These are phyloP conservation scores for Fonsecaea erecta DNA, from an alignment of 2,329 filamentous ascomycete genomes.

Conservation along the genomic window DNA sequence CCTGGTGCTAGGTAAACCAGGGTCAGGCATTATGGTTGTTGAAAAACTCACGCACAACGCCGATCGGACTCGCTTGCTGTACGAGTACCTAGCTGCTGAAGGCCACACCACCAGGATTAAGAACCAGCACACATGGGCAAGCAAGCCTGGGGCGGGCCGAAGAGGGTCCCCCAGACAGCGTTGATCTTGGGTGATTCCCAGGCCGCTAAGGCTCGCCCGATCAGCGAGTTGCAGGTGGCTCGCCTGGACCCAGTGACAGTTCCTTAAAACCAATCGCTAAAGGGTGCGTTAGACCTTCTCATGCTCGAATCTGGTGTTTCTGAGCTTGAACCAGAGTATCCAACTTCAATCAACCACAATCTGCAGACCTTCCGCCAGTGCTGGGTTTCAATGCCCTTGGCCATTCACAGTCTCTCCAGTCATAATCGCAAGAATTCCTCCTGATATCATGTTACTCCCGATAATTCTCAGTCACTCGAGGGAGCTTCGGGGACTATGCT, in stretches of 20 bases:
- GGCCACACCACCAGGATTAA: neutral
- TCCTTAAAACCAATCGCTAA: neutral
- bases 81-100: neutral
- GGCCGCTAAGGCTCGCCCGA: neutral
- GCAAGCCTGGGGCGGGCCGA: conserved; percentile 14
- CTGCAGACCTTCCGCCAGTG: neutral
- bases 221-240: neutral
- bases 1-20: neutral
- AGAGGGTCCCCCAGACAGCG: neutral
- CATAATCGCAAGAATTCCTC: neutral
- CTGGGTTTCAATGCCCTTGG: neutral
- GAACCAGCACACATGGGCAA: neutral
- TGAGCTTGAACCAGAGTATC: neutral
- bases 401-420: neutral
- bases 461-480: neutral
- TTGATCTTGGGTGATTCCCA: conserved; percentile 2
- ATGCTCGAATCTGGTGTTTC: neutral
- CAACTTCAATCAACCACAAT: neutral
- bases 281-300: neutral
- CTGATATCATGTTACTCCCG: neutral
- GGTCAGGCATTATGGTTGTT: neutral
- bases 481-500: neutral
- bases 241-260: neutral
- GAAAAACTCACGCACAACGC: neutral
- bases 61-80: conserved; percentile 3